A percentile compares a stretch with the other conserved stretches of the same genome.
Conservation (phyloP, 2,329 filamentous ascomycete species). For the Penicillium sp. region DNA sequence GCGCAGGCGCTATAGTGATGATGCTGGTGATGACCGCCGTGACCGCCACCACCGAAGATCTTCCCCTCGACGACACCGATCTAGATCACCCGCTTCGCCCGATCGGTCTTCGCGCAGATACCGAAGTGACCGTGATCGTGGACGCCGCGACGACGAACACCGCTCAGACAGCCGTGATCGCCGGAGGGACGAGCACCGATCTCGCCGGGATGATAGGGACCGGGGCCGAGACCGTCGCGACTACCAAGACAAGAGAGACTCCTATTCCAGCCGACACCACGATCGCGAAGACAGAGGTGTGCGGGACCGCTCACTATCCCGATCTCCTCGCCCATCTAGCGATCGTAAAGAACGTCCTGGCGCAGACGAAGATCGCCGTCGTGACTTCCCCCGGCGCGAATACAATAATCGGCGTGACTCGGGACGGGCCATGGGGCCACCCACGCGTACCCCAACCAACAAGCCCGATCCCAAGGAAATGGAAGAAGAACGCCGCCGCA, state of each 20-base stretch:
- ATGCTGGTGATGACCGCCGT: conserved; percentile 18
- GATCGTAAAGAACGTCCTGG: conserved; percentile 7
- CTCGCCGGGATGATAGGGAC: conserved; percentile 10
- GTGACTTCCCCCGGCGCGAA: conserved; percentile 18
- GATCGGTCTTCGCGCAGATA: conserved; percentile 20
- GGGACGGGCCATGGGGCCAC: conserved; percentile 13
- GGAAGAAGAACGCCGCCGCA: conserved; percentile 35
- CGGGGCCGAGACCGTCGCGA: conserved; percentile 12
- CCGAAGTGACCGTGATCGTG: conserved; percentile 21
- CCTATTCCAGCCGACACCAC: conserved; percentile 16
- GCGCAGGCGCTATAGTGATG: conserved; percentile 20
- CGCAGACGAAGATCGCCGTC: conserved; percentile 12
- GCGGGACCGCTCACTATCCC: conserved; percentile 19
- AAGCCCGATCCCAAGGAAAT: conserved; percentile 19
- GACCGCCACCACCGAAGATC: conserved; percentile 15
- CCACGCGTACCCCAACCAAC: conserved; percentile 9
- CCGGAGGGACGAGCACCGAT: conserved; percentile 9
- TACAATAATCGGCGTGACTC: conserved; percentile 17
- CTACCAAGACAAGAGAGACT: conserved; percentile 17
- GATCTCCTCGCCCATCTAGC: conserved; percentile 17
- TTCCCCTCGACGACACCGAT: conserved; percentile 21
- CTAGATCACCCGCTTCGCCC: conserved; percentile 18
- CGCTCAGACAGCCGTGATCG: conserved; percentile 9
- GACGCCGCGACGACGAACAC: conserved; percentile 11
- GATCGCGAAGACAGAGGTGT: conserved; percentile 22